Evolutionary conservation across 345 rosid genomes (phyloP).

Genomic region (Brassica cretica): DNA sequence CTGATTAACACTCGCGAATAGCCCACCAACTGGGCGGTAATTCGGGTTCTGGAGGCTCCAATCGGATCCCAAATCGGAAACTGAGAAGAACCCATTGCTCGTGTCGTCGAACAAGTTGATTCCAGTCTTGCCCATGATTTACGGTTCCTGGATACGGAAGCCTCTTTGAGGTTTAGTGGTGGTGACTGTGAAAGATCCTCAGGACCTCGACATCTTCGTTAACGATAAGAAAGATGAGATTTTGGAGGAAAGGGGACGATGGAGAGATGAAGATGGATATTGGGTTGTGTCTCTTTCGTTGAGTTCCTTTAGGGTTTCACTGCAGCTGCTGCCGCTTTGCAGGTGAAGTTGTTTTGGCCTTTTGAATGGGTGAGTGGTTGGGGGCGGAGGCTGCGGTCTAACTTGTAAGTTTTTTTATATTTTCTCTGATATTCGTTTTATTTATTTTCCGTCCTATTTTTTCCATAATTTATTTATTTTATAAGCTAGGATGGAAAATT

Average conservation of each 20-base stretch:
- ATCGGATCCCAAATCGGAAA: conserved; percentile 58
- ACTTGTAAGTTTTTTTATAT: conserved; percentile 10
- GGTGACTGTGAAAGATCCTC: not conserved
- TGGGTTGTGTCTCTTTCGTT: conserved; percentile 25
- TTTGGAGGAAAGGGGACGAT: not conserved
- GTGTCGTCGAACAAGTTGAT: conserved; percentile 59
- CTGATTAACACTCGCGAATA: conserved; percentile 81
- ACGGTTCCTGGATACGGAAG: not conserved
- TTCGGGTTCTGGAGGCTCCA: conserved; percentile 45
- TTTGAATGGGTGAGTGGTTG: conserved; percentile 28
- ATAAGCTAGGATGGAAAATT: not conserved
- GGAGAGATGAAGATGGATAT: not conserved
- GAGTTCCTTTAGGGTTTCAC: conserved; percentile 28
- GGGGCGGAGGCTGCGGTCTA: conserved; percentile 31
- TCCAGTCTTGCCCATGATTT: conserved; percentile 55
- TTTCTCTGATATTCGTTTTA: not conserved
- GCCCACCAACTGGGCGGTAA: conserved; percentile 51
- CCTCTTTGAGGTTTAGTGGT: not conserved
- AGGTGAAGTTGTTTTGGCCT: conserved; percentile 16
- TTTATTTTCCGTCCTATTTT: not conserved
- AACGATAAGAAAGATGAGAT: not conserved
- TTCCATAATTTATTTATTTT: not conserved
- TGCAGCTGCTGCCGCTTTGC: not conserved
- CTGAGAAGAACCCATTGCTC: conserved; percentile 53
- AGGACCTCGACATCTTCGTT: not conserved